These are phyloP conservation scores for Isochrysis galbana DNA, from an alignment of 78 protist species.

Conservation along the genomic window DNA sequence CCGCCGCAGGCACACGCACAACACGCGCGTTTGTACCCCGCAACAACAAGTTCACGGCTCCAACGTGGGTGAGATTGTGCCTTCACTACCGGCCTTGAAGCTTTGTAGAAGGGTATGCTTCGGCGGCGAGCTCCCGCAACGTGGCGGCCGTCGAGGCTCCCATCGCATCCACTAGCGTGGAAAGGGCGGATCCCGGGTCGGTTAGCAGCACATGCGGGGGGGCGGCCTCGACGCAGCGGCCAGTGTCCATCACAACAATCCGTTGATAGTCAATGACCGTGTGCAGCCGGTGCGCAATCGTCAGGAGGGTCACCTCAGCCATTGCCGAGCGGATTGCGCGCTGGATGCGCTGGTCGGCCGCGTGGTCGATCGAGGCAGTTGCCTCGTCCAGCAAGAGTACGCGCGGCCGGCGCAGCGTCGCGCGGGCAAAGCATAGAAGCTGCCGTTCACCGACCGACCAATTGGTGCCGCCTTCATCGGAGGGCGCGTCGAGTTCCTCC, in stretches of 20 bases:
- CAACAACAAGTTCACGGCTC: too few species aligned
- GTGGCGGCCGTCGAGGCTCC: not conserved
- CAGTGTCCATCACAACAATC: constrained; percentile 66
- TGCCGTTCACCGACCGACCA: constrained; percentile 85
- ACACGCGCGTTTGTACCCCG: too few species aligned
- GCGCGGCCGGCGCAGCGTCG: constrained; percentile 52
- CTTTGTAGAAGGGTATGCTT: too few species aligned
- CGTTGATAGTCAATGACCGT: constrained; percentile 78
- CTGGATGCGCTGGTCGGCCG: constrained; percentile 55
- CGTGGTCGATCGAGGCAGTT: constrained; percentile 59
- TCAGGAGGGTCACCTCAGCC: constrained; percentile 68
- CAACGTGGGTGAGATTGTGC: too few species aligned
- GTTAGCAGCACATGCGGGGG: not conserved
- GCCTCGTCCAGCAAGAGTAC: constrained; percentile 68
- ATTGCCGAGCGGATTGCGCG: constrained; percentile 40
- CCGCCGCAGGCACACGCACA: too few species aligned
- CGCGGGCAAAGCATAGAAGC: constrained; percentile 86
- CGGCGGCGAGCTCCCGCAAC: not conserved
- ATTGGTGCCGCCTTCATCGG: constrained; percentile 60
- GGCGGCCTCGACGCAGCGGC: constrained; percentile 35
- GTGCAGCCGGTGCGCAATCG: constrained; percentile 90
- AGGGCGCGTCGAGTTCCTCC: not conserved
- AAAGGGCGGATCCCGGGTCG: not conserved
- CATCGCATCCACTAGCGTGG: not conserved
- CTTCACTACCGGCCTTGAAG: too few species aligned